A percentile compares a stretch with the other conserved stretches of the same genome.
phyloP scores from a whole-genome alignment of 805 yeast species.

The Hanseniaspora lachancei region DNA sequence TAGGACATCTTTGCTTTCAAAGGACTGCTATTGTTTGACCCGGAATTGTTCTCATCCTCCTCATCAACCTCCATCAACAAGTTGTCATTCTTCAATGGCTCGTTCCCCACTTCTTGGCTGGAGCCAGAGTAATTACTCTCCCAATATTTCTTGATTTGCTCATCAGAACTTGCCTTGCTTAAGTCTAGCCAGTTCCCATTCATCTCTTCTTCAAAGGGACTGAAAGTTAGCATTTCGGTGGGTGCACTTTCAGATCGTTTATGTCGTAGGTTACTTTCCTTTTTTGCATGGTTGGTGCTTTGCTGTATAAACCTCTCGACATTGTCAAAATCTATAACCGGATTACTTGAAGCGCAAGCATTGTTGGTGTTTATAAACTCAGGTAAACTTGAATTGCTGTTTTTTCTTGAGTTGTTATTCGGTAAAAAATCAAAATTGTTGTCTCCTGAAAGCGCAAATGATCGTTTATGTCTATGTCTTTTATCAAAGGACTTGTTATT shows the following conservation, averaged over 20 bases:
- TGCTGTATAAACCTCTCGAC: not conserved
- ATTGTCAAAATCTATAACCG: conserved; percentile 42
- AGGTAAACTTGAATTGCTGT: conserved; percentile 3
- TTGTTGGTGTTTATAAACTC: not conserved
- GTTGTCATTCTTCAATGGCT: conserved; percentile 15
- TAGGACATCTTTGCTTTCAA: not conserved
- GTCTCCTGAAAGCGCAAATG: conserved; percentile 82
- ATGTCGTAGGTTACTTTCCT: conserved; percentile 25
- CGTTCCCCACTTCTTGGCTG: not conserved
- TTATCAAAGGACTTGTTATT: conserved; percentile 27
- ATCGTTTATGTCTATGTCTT: conserved; percentile 69
- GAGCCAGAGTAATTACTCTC: not conserved
- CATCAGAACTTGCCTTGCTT: not conserved
- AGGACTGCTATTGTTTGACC: conserved; percentile 4
- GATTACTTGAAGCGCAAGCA: conserved; percentile 16
- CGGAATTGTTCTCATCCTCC: conserved; percentile 21
- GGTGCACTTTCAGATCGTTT: conserved; percentile 48
- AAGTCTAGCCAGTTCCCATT: conserved; percentile 15
- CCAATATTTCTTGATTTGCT: conserved; percentile 1
- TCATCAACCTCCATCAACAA: conserved; percentile 28
- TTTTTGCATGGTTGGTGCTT: not conserved
- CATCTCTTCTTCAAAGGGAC: not conserved
- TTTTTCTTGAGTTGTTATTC: conserved; percentile 2
- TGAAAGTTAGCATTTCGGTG: conserved; percentile 30
- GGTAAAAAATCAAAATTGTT: conserved; percentile 39